phyloP scores from a whole-genome alignment of 371 early-diverging fungal genomes.

The Mucor ambiguus region DNA sequence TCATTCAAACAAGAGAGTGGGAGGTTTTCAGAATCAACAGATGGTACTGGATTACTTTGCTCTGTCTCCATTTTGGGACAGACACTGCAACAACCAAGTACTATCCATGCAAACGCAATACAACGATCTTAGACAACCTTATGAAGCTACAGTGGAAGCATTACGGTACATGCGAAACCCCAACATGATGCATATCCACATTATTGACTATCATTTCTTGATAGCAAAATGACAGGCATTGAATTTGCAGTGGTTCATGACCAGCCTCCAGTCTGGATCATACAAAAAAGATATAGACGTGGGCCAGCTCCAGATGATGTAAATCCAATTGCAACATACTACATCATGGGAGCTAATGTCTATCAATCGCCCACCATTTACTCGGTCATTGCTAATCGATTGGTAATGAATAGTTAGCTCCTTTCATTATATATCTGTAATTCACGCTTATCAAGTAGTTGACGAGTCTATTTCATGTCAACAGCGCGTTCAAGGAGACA shows the following conservation, averaged over 20 bases:
- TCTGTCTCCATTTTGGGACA: constrained; percentile 96
- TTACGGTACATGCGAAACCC: constrained; percentile 46
- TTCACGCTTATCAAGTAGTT: constrained; percentile 38
- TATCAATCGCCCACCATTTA: constrained; percentile 90
- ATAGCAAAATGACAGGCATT: constrained; percentile 85
- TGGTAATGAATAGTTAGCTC: constrained; percentile 54
- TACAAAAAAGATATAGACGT: constrained; percentile 77
- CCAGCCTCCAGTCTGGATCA: constrained; percentile 83
- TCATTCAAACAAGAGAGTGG: constrained; percentile 48
- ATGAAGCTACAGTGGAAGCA: constrained; percentile 58
- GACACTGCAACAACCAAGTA: constrained; percentile 93
- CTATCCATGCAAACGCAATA: constrained; percentile 97
- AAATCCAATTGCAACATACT: constrained; percentile 79
- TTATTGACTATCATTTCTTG: neutral
- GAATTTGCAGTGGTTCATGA: constrained; percentile 84
- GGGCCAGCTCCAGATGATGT: constrained; percentile 62
- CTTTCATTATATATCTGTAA: neutral
- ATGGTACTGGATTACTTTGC: constrained; percentile 96
- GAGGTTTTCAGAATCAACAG: constrained; percentile 72
- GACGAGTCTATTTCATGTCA: constrained; percentile 69
- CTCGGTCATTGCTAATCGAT: constrained; percentile 78
- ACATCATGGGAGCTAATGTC: constrained; percentile 89
- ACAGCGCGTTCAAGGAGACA: constrained; percentile 72
- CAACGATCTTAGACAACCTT: constrained; percentile 74
- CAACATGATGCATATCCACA: neutral